A percentile compares a stretch with the other conserved stretches of the same genome.
Conservation (phyloP, 164 flowering plant species). For the Vitis labrusca region DNA sequence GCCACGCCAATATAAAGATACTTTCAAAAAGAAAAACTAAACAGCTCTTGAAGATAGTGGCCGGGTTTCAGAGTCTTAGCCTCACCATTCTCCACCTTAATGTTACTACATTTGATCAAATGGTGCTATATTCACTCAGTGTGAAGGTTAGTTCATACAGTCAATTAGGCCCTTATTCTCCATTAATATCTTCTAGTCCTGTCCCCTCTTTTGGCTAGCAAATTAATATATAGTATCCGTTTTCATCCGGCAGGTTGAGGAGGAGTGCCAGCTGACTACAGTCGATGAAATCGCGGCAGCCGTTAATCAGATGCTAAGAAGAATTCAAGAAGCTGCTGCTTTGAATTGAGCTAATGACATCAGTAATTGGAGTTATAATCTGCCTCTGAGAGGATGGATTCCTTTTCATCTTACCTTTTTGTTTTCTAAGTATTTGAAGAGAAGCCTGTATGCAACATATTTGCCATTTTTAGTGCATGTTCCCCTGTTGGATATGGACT, state of each 20-base stretch:
- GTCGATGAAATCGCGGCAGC: constrained; percentile 67
- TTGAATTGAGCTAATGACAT: constrained; percentile 6
- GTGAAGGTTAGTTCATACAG: constrained; percentile 51
- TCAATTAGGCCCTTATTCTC: not conserved
- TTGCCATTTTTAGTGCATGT: no score
- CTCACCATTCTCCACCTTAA: constrained; percentile 80
- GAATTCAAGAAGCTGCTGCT: constrained; percentile 44
- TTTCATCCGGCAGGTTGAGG: constrained; percentile 41
- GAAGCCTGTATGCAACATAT: no score
- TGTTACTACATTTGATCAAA: constrained; percentile 56
- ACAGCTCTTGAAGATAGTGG: constrained; percentile 72
- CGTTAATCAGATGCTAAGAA: constrained; percentile 40
- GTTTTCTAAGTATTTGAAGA: no score
- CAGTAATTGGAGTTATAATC: not conserved
- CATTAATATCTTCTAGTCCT: not conserved
- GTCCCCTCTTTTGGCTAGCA: no score
- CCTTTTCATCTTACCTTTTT: no score
- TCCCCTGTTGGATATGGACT: no score
- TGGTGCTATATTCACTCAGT: constrained; percentile 73
- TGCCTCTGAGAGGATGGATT: no score
- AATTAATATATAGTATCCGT: not conserved
- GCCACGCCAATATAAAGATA: constrained; percentile 80
- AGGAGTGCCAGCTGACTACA: constrained; percentile 51
- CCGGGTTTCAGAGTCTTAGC: constrained; percentile 52
- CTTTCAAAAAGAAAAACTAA: constrained; percentile 51